Evolutionary conservation across 225 moss, liverwort and hornwort species (phyloP).

Genomic region (Neckera pumila): DNA sequence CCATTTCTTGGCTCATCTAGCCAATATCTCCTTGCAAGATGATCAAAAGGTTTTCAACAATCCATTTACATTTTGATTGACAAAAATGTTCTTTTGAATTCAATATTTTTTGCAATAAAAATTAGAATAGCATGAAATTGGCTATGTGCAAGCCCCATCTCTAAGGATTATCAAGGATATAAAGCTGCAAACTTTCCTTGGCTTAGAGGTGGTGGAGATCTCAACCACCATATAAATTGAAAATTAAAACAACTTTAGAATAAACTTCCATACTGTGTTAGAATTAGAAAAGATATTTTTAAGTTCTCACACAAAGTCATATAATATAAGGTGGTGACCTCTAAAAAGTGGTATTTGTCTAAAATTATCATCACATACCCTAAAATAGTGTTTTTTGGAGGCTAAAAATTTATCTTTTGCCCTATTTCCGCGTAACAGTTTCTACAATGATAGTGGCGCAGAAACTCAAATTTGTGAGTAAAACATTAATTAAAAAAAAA

Average conservation of each 20-base stretch:
- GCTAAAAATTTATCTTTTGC: too few species aligned
- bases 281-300: neutral
- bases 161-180: accelerated
- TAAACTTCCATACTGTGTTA: neutral
- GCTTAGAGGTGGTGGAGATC: accelerated
- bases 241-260: neutral
- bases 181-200: accelerated
- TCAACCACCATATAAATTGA: neutral
- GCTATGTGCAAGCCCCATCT: accelerated
- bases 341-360: too few species aligned
- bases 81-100: neutral
- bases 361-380: too few species aligned
- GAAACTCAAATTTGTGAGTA: too few species aligned
- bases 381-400: too few species aligned
- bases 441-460: too few species aligned
- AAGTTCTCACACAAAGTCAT: too few species aligned
- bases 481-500: too few species aligned
- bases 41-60: neutral
- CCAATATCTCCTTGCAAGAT: neutral
- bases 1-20: accelerated
- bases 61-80: neutral
- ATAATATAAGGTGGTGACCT: too few species aligned
- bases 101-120: neutral
- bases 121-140: neutral
- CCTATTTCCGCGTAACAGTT: too few species aligned